A percentile compares a stretch with the other conserved stretches of the same genome.
phyloP scores from a whole-genome alignment of 257 asterid genomes.

The Leonotis leonurus region DNA sequence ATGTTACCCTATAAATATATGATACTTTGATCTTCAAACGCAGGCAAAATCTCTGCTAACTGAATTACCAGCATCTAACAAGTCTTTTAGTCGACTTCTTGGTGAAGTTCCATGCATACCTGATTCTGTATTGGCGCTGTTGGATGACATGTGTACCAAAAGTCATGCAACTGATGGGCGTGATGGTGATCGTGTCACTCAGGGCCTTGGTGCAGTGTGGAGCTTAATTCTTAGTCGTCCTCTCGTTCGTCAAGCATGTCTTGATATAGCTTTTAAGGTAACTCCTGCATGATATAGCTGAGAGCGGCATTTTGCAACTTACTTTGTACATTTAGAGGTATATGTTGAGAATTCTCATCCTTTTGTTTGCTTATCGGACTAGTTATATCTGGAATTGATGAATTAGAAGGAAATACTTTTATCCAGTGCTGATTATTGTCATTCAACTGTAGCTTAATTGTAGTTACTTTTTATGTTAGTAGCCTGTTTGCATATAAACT shows the following conservation, averaged over 20 bases:
- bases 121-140: constrained; percentile 66
- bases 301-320: neutral
- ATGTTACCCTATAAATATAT: constrained; percentile 13
- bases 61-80: constrained; percentile 84
- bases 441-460: too few relatives aligned
- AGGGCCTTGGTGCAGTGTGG: constrained; percentile 96
- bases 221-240: constrained; percentile 85
- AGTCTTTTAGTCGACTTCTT: constrained; percentile 89
- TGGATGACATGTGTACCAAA: constrained; percentile 68
- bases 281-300: constrained; percentile 10
- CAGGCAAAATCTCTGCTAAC: constrained; percentile 74
- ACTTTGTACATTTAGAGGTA: neutral
- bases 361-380: constrained; percentile 3
- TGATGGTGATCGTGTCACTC: constrained; percentile 92
- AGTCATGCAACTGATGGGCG: constrained; percentile 45
- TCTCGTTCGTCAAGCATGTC: constrained; percentile 70
- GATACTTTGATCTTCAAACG: constrained; percentile 27
- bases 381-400: neutral
- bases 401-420: too few relatives aligned
- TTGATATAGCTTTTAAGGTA: constrained; percentile 94
- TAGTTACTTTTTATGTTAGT: too few relatives aligned
- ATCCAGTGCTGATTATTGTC: too few relatives aligned
- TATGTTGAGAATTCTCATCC: neutral
- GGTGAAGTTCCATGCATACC: constrained; percentile 89
- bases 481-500: too few relatives aligned